Evolutionary conservation across 345 rosid species (phyloP).

Genomic region (Clausena lansium): DNA sequence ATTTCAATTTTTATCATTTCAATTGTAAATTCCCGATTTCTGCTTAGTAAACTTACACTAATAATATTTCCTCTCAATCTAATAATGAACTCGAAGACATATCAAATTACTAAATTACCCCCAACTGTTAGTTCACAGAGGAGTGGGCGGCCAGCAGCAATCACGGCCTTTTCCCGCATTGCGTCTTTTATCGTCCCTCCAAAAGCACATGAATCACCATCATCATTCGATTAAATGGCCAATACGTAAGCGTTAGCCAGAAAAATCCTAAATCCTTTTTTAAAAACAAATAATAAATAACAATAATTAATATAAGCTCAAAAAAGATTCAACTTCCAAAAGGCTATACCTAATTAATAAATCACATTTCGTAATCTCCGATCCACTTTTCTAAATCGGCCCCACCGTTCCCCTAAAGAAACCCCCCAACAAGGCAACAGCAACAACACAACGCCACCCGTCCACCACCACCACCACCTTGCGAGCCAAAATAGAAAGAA

Average conservation of each 20-base stretch:
- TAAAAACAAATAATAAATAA: not conserved
- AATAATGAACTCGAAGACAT: not conserved
- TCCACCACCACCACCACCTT: not conserved
- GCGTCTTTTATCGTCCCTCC: not conserved
- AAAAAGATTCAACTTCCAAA: not conserved
- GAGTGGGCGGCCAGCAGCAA: not conserved
- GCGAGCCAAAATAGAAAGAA: not conserved
- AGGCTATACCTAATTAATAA: constrained; percentile 19
- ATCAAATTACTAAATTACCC: not conserved
- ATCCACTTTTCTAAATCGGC: constrained; percentile 8
- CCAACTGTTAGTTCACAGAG: not conserved
- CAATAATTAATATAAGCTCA: not conserved
- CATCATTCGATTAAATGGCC: not conserved
- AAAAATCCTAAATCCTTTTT: not conserved
- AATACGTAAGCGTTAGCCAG: not conserved
- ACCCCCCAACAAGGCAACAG: constrained; percentile 2
- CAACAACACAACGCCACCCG: not conserved
- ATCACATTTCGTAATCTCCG: constrained; percentile 15
- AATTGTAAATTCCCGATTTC: too few species aligned
- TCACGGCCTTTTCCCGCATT: not conserved
- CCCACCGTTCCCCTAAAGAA: constrained; percentile 4
- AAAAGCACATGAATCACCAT: not conserved
- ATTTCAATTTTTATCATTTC: too few species aligned
- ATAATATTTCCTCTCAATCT: too few species aligned
- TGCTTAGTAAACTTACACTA: too few species aligned